Evolutionary conservation across 169 alveolate species (phyloP).

Genomic region (Miamiensis avidus): DNA sequence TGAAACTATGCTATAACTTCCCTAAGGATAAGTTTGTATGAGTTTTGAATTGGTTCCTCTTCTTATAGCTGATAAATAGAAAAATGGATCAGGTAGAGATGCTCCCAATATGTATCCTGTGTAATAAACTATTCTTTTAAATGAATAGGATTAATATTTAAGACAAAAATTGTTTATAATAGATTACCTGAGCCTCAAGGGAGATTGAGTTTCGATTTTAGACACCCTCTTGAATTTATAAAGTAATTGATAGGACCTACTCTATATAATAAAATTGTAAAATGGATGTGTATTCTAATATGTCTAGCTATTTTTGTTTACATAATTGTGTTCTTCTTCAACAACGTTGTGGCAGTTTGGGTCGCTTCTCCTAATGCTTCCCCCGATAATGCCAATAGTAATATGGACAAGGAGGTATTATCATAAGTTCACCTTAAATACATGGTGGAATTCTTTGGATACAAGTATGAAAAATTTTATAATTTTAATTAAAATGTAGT

Average conservation of each 20-base stretch:
- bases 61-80: slow-evolving; percentile 35
- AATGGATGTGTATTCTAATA: not conserved
- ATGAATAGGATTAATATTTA: too few relatives aligned
- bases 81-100: slow-evolving; percentile 67
- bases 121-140: not conserved
- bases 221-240: slow-evolving; percentile 19
- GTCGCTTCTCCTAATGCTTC: too few relatives aligned
- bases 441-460: too few relatives aligned
- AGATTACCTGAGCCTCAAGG: slow-evolving; percentile 67
- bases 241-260: slow-evolving; percentile 31
- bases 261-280: slow-evolving; percentile 30
- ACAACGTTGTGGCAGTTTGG: not conserved
- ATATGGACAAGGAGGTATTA: too few relatives aligned
- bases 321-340: not conserved
- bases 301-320: not conserved
- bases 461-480: too few relatives aligned
- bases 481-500: too few relatives aligned
- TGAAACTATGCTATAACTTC: not conserved
- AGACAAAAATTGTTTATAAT: too few relatives aligned
- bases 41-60: slow-evolving; percentile 61
- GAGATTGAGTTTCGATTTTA: slow-evolving; percentile 50
- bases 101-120: slow-evolving; percentile 67
- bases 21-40: slow-evolving; percentile 56
- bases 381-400: too few relatives aligned
- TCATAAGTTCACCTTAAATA: too few relatives aligned